A percentile compares a stretch with the other conserved stretches of the same genome.
Conservation (phyloP, 2,329 filamentous ascomycete genomes). For the Monosporascus sp. region DNA sequence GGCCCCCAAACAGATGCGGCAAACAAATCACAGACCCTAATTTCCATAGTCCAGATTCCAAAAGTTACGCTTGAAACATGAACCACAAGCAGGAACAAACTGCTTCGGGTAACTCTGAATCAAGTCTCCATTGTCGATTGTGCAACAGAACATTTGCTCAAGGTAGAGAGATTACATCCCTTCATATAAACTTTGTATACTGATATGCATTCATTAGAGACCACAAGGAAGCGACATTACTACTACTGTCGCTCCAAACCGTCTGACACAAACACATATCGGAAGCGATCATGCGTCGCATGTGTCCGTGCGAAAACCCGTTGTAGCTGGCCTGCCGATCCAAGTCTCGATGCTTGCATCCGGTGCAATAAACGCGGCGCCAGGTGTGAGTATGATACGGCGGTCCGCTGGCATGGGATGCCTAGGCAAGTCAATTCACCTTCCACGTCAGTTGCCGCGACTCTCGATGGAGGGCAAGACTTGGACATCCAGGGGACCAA, state of each 20-base stretch:
- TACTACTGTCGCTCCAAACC: slow-evolving; percentile 7
- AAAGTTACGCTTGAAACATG: not conserved
- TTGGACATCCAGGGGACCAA: not conserved
- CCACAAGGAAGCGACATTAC: slow-evolving; percentile 4
- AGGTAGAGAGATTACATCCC: not conserved
- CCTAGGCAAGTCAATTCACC: not conserved
- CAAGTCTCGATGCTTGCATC: not conserved
- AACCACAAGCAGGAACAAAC: not conserved
- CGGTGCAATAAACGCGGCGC: slow-evolving; percentile 1
- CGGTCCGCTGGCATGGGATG: not conserved
- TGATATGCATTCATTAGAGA: not conserved
- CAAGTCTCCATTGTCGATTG: not conserved
- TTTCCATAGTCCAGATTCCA: no score
- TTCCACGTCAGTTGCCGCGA: not conserved
- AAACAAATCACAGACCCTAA: no score
- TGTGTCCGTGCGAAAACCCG: slow-evolving; percentile 5
- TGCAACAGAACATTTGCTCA: not conserved
- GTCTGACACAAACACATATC: slow-evolving; percentile 2
- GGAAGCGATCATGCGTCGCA: slow-evolving; percentile 3
- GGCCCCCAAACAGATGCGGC: no score
- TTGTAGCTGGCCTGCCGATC: slow-evolving; percentile 1
- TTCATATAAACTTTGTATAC: not conserved
- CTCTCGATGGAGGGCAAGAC: not conserved
- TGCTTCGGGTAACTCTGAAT: not conserved
- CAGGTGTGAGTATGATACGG: slow-evolving; percentile 2